Percentiles rank a stretch among this genome's conserved stretches.
Conservation (phyloP, 2,329 filamentous ascomycete genomes). For the Monosporascus sp. region DNA sequence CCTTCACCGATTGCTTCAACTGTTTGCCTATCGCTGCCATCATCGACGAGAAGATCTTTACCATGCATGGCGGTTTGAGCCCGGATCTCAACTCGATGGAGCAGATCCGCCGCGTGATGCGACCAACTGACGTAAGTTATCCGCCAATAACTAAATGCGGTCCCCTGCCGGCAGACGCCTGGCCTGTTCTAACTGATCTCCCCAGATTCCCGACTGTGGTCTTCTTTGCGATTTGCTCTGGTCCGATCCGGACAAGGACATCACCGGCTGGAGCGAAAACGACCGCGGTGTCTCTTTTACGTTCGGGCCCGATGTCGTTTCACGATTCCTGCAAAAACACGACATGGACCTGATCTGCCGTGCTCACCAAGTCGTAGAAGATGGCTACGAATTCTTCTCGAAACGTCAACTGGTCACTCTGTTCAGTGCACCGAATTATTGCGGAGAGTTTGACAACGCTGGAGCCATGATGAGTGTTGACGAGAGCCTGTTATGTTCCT, state of each 20-base stretch:
- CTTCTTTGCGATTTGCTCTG: constrained; percentile 95
- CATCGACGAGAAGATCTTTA: constrained; percentile 99
- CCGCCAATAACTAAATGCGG: constrained; percentile 1
- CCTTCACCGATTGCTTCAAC: constrained; percentile 99
- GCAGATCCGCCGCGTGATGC: constrained; percentile 98
- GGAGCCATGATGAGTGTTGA: constrained; percentile 99
- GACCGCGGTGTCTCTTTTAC: constrained; percentile 98
- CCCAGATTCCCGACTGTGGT: constrained; percentile 95
- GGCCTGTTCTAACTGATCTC: constrained; percentile 21
- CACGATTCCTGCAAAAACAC: constrained; percentile 95
- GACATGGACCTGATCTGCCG: constrained; percentile 99
- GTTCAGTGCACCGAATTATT: constrained; percentile 98
- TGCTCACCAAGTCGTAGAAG: constrained; percentile 97
- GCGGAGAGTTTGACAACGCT: constrained; percentile 98
- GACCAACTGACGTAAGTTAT: constrained; percentile 90
- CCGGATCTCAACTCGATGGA: constrained; percentile 99
- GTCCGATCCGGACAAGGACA: constrained; percentile 99
- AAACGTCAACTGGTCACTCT: constrained; percentile 96
- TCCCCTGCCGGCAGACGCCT: constrained; percentile 22
- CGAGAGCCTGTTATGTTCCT: constrained; percentile 95
- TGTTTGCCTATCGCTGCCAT: constrained; percentile 96
- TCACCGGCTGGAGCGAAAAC: constrained; percentile 98
- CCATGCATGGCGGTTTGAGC: constrained; percentile 97
- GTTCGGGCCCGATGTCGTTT: constrained; percentile 95
- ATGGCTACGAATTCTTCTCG: constrained; percentile 99